A percentile compares a stretch with the other conserved stretches of the same genome.
phyloP scores from a whole-genome alignment of 2,329 filamentous ascomycete species.

The Penicillium sp. region DNA sequence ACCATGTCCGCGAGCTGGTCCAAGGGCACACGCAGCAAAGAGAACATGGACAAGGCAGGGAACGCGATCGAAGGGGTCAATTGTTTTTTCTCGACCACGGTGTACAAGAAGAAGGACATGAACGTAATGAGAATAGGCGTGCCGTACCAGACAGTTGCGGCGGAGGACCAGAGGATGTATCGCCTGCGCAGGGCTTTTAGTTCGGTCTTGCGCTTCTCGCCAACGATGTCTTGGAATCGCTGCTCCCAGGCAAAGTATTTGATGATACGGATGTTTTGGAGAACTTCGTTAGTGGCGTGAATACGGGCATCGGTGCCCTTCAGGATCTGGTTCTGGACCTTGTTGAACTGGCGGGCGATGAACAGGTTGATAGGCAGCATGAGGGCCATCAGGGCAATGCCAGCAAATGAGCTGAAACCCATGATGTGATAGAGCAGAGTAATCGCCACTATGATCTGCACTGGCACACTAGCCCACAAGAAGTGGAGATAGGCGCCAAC shows the following conservation, averaged over 20 bases:
- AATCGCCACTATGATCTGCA: conserved; percentile 75
- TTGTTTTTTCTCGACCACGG: conserved; percentile 76
- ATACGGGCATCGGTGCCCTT: conserved; percentile 91
- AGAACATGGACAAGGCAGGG: conserved; percentile 90
- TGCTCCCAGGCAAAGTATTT: conserved; percentile 99
- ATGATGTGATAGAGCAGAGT: conserved; percentile 79
- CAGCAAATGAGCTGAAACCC: conserved; percentile 85
- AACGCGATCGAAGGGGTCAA: conserved; percentile 89
- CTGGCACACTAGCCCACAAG: conserved; percentile 81
- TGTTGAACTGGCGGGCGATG: conserved; percentile 75
- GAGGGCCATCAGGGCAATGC: conserved; percentile 79
- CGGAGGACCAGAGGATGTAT: conserved; percentile 83
- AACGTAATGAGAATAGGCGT: conserved; percentile 93
- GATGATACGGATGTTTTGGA: conserved; percentile 97
- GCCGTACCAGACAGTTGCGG: conserved; percentile 92
- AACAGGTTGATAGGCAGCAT: conserved; percentile 83
- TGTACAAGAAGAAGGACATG: conserved; percentile 90
- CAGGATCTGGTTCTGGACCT: conserved; percentile 82
- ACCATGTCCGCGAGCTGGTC: conserved; percentile 98
- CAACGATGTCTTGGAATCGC: conserved; percentile 74
- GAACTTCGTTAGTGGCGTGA: conserved; percentile 88
- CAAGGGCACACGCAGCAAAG: conserved; percentile 80
- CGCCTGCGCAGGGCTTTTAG: conserved; percentile 67
- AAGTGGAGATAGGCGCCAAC: conserved; percentile 93
- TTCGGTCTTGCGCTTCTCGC: conserved; percentile 76